Evolutionary conservation across 1,284 basidiomycete genomes (phyloP), one percentile per base, ranked within the genome.

Genomic region (Ustilago curta): DNA sequence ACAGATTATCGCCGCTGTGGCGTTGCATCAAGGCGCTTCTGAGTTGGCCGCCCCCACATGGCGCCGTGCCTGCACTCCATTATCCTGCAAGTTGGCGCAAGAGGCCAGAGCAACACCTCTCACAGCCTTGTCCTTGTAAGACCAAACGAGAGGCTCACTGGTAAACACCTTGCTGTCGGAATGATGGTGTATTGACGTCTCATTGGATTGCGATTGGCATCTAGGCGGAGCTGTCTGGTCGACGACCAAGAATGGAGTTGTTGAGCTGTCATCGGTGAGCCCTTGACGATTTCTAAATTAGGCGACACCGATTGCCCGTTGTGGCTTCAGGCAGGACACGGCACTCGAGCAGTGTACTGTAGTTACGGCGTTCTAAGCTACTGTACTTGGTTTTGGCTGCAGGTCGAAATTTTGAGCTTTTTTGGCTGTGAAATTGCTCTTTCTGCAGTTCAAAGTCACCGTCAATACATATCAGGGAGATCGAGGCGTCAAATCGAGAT

Each of bases 21-120:
- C 23, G 11, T 48, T 45, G 43, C 53, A 37, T 48, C 45, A 56
- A 14, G 35, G 19, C 18, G 18, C 51, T 29, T 52, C 42, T 40
- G 19, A 18, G n/a, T 32, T 27, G 27, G 27, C 1, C 40, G 31
- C 23, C 49, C 49, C 35, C 49, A 51, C 49, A 51, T 51, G 48
- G 31, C 31, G 19, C 11, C 31, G 9, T 23, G 32, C 29, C n/a
- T 18, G 7, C 2, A 18, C 43, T 16, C 25, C 23, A 18, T 45
- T 42, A 21, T 19, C 44, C 44, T 45, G 44, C n/a, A 8, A 27
- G 14, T 45, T 27, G 44, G 44, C 44, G 44, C 44, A 25, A 45
- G 18, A 23, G 18, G 25, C 44, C 40, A n/a, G 16, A 45, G 40
- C 40, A 42, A 21, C 40, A 42, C n/a, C 12, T 42, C 40, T 40